These are phyloP conservation scores for Pyracantha coccinea DNA, from an alignment of 331 rosid species.

Conservation along the genomic window DNA sequence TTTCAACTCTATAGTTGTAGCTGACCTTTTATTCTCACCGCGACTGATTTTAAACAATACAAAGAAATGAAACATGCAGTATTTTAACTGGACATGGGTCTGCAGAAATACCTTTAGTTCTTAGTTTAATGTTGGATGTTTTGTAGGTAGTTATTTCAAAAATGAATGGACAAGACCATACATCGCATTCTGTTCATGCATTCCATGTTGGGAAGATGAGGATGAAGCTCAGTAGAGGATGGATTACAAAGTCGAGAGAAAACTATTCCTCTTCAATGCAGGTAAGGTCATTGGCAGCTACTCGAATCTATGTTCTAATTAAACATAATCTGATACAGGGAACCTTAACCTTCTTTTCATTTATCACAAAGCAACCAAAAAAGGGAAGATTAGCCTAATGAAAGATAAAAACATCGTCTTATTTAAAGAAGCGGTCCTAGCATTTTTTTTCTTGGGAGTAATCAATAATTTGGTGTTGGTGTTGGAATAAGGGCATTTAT, in stretches of 20 bases:
- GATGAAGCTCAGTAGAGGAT: conserved; percentile 88
- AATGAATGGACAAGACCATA: conserved; percentile 81
- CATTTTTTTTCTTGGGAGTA: background rate
- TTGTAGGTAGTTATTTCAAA: conserved; percentile 74
- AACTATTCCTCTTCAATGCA: conserved; percentile 84
- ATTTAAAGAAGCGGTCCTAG: background rate
- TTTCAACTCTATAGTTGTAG: background rate
- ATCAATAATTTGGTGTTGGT: background rate
- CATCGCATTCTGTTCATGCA: conserved; percentile 76
- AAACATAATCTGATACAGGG: background rate
- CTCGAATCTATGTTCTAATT: background rate
- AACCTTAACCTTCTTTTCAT: background rate
- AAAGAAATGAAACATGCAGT: background rate
- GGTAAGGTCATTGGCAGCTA: conserved; percentile 26
- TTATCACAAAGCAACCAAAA: background rate
- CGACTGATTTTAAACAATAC: background rate
- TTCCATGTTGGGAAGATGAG: conserved; percentile 92
- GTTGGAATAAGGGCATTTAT: no score
- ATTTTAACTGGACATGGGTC: background rate
- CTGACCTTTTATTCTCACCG: background rate
- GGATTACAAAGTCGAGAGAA: conserved; percentile 98
- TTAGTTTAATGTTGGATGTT: conserved; percentile 7
- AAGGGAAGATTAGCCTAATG: background rate
- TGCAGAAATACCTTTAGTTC: background rate
- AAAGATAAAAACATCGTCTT: background rate